Conservation (phyloP, 2,329 filamentous ascomycete species). For the Aspergillus sojae region DNA sequence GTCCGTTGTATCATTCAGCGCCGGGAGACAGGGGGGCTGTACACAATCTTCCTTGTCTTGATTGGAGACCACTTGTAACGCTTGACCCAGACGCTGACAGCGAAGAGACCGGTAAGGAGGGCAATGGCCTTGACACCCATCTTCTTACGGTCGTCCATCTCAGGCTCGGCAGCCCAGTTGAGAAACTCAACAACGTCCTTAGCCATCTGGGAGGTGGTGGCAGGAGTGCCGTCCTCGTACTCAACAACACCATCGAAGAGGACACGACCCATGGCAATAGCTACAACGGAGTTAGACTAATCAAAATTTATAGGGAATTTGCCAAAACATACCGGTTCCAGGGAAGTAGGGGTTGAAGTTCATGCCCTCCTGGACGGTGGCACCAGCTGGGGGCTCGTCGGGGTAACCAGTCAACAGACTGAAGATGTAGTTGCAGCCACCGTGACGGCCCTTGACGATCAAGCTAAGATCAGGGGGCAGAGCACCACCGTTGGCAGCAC, state of each 20-base stretch:
- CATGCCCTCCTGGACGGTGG: constrained; percentile 79
- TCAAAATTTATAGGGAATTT: background rate
- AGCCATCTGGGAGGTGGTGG: constrained; percentile 97
- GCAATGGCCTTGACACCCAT: constrained; percentile 98
- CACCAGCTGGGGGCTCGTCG: constrained; percentile 91
- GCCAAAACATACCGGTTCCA: constrained; percentile 69
- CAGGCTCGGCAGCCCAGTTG: constrained; percentile 98
- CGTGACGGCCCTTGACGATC: constrained; percentile 97
- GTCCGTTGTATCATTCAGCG: constrained; percentile 35
- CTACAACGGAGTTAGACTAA: constrained; percentile 30
- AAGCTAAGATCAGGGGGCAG: constrained; percentile 95
- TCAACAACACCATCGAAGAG: constrained; percentile 97
- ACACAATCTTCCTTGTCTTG: constrained; percentile 93
- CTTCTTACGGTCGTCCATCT: constrained; percentile 99
- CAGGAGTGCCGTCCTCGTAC: constrained; percentile 94
- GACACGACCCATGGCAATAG: constrained; percentile 97
- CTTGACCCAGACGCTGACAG: constrained; percentile 95
- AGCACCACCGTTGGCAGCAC: constrained; percentile 97
- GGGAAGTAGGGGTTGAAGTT: constrained; percentile 99
- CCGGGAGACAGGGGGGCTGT: constrained; percentile 68
- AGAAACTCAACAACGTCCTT: constrained; percentile 99
- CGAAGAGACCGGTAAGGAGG: constrained; percentile 76
- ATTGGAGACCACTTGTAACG: constrained; percentile 98
- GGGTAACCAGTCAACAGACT: constrained; percentile 94
- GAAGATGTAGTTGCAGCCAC: constrained; percentile 99